Conservation (phyloP, 179 eudicot species). For the Silene noctiflora region DNA sequence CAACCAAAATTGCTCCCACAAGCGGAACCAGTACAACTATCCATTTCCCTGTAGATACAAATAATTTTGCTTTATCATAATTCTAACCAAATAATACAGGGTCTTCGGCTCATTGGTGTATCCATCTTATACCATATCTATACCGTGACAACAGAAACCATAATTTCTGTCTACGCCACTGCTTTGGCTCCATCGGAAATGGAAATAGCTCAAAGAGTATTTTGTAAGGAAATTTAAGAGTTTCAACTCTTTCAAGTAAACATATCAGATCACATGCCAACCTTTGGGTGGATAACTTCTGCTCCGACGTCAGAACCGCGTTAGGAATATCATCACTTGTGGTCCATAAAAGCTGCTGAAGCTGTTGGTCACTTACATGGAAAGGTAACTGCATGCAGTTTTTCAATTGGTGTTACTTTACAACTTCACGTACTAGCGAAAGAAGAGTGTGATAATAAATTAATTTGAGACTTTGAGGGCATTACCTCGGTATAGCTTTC, state of each 20-base stretch:
- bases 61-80: neutral
- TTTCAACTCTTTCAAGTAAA: constrained; percentile 1
- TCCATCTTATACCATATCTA: no score
- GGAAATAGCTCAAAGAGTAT: neutral
- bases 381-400: constrained; percentile 30
- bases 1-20: constrained; percentile 34
- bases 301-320: constrained; percentile 25
- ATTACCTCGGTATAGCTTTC: constrained; percentile 38
- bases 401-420: constrained; percentile 20
- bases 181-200: no score
- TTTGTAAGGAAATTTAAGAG: neutral
- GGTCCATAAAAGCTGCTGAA: constrained; percentile 33
- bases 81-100: neutral
- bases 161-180: no score
- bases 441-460: constrained; percentile 4
- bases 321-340: constrained; percentile 34
- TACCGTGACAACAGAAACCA: no score
- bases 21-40: constrained; percentile 33
- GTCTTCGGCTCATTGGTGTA: neutral
- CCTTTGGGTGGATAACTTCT: constrained; percentile 40
- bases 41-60: constrained; percentile 28
- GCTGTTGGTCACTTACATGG: constrained; percentile 34
- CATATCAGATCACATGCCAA: constrained; percentile 11
- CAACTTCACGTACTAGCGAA: neutral
- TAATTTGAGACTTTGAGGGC: neutral